Evolutionary conservation across 805 yeast species (phyloP).

Genomic region (Cyberlindnera samutprakarnensis): DNA sequence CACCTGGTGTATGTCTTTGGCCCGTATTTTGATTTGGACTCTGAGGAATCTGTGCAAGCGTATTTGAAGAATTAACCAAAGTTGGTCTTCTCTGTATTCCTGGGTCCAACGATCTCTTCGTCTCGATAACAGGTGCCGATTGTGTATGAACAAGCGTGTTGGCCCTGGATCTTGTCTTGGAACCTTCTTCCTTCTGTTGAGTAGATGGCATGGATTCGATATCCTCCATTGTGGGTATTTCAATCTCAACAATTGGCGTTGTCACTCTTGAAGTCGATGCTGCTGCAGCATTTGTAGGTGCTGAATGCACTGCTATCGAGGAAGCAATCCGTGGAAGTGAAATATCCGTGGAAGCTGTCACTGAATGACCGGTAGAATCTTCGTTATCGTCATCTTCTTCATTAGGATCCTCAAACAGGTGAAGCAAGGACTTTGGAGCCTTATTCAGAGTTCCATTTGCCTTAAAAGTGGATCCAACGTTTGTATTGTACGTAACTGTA

Average conservation of each 20-base stretch:
- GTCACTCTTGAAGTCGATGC: slow-evolving; percentile 28
- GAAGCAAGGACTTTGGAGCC: slow-evolving; percentile 67
- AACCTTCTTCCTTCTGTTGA: slow-evolving; percentile 10
- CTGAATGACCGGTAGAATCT: slow-evolving; percentile 5
- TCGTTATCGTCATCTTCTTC: slow-evolving; percentile 20
- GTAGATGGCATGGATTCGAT: slow-evolving; percentile 21
- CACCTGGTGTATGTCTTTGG: slow-evolving; percentile 2
- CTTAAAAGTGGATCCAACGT: slow-evolving; percentile 19
- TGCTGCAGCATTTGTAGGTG: slow-evolving; percentile 7
- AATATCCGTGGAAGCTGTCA: slow-evolving; percentile 13
- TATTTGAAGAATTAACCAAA: slow-evolving; percentile 8
- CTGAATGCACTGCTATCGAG: slow-evolving; percentile 12
- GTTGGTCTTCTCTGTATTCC: slow-evolving; percentile 19
- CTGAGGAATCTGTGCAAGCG: neutral
- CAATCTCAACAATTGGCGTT: slow-evolving; percentile 55
- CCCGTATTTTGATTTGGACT: neutral
- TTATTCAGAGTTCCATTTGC: slow-evolving; percentile 25
- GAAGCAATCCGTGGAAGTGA: slow-evolving; percentile 18
- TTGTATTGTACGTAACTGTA: slow-evolving; percentile 23
- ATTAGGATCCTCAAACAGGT: slow-evolving; percentile 54
- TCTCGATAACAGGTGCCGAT: slow-evolving; percentile 14
- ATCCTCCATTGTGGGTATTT: slow-evolving; percentile 62
- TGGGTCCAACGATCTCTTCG: slow-evolving; percentile 17
- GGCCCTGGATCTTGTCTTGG: slow-evolving; percentile 22
- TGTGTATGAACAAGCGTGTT: slow-evolving; percentile 21